phyloP scores from a whole-genome alignment of 768 basidiomycete genomes.

The Udeniomyces megalosporus region DNA sequence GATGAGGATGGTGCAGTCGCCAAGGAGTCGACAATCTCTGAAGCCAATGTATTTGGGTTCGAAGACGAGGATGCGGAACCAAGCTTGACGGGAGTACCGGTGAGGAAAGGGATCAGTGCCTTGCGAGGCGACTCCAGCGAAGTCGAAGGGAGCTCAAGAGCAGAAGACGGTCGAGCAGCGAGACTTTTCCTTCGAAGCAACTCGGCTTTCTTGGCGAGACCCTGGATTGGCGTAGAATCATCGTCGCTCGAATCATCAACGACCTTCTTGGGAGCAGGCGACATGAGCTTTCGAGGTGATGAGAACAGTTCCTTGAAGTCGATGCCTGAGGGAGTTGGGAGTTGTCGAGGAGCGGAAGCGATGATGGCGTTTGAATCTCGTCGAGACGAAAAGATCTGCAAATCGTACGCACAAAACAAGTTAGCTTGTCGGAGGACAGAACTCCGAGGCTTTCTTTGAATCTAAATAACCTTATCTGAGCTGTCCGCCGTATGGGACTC shows the following conservation, averaged over 20 bases:
- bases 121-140: too few species aligned
- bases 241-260: background rate
- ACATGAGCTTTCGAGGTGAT: constrained; percentile 7
- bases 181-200: constrained; percentile 7
- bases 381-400: background rate
- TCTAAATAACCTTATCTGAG: too few species aligned
- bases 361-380: constrained; percentile 8
- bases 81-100: too few species aligned
- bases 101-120: too few species aligned
- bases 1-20: too few species aligned
- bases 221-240: constrained; percentile 5
- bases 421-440: background rate
- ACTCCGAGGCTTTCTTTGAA: too few species aligned
- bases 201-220: constrained; percentile 10
- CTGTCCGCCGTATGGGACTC: too few species aligned
- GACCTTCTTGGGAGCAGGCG: background rate
- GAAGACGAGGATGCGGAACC: too few species aligned
- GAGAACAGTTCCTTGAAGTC: constrained; percentile 4
- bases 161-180: background rate
- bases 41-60: too few species aligned
- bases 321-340: background rate
- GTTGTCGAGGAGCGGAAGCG: constrained; percentile 8
- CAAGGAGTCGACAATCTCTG: too few species aligned
- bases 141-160: too few species aligned
- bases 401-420: background rate